Evolutionary conservation across 495 filamentous ascomycete genomes (phyloP), one percentile per base, ranked within the genome.

Genomic region (Penicillium arizonense): DNA sequence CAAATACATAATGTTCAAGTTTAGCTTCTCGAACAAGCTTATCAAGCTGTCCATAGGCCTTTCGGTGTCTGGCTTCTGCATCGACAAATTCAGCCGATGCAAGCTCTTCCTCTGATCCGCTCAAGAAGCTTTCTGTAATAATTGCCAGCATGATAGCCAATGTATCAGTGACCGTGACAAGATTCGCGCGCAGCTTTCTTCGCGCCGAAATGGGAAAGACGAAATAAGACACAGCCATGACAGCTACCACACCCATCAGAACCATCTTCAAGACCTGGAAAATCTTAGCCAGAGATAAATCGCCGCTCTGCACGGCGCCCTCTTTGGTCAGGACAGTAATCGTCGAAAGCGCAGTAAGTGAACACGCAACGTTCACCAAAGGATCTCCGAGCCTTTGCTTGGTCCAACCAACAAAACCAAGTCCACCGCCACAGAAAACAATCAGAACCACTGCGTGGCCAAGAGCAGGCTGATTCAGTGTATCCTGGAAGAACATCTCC

Each of bases 291-390:
- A 89, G 80, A 0, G 87, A 89, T 61, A 97, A 87, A 34, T 86
- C 82, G 3, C 85, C 89, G 23, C 77, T 82, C 63, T 96, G 89
- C 2, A 97, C 84, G 1, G 88, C 81, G 52, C 89, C 91, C 69
- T 97, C 94, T 68, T 95, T 96, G 3, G 94, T 97, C 56, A 97
- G 71, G 35, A 96, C 82, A 2, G 89, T 94, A 64, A 97, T 96
- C 42, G 94, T 91, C 20, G 90, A 87, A 20, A 97, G 82, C n/a
- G 88, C 89, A 2, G 94, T 82, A 53, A 97, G 74, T 20, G 91
- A 96, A 65, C 89, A 93, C 18, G 90, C 91, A 34, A 96, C 90
- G 61, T 91, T 93, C 49, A 97, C 91, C 14, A 96, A 72, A 8
- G 94, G 92, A 65, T 93, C 85, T 28, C 86, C 87, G 50, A 93